A percentile compares a stretch with the other conserved stretches of the same genome.
phyloP scores from a whole-genome alignment of 106 monocot species.

The Acorus calamus region DNA sequence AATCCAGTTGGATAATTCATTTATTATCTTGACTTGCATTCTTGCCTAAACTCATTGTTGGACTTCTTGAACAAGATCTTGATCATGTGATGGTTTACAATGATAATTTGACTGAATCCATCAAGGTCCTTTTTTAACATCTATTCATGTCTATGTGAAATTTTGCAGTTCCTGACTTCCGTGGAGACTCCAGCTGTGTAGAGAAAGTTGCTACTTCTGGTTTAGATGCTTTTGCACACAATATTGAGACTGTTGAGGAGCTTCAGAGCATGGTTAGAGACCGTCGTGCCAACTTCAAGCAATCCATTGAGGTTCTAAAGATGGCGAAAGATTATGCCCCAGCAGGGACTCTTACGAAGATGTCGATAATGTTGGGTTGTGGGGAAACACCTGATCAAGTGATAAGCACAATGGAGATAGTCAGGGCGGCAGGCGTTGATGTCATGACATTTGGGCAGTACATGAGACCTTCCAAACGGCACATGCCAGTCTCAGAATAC shows the following conservation, averaged over 20 bases:
- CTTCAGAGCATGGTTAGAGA: constrained; percentile 54
- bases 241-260: constrained; percentile 90
- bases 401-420: constrained; percentile 69
- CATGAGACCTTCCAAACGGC: constrained; percentile 79
- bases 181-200: constrained; percentile 53
- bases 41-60: background rate
- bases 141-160: too few species aligned
- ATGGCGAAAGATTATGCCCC: constrained; percentile 77
- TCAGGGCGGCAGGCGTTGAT: constrained; percentile 68
- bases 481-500: constrained; percentile 85
- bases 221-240: constrained; percentile 74
- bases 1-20: background rate
- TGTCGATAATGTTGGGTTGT: constrained; percentile 81
- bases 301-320: constrained; percentile 70
- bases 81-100: too few species aligned
- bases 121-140: too few species aligned
- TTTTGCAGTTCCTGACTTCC: constrained; percentile 73
- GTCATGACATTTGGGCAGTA: constrained; percentile 91
- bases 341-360: constrained; percentile 65
- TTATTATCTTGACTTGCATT: background rate
- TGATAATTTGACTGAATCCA: too few species aligned
- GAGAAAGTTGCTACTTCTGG: constrained; percentile 60
- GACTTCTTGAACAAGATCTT: too few species aligned
- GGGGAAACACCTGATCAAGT: constrained; percentile 83
- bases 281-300: constrained; percentile 71